Evolutionary conservation across 2,329 filamentous ascomycete species (phyloP), one percentile per base, ranked within the genome.

Genomic region (Bipolaris cookei): DNA sequence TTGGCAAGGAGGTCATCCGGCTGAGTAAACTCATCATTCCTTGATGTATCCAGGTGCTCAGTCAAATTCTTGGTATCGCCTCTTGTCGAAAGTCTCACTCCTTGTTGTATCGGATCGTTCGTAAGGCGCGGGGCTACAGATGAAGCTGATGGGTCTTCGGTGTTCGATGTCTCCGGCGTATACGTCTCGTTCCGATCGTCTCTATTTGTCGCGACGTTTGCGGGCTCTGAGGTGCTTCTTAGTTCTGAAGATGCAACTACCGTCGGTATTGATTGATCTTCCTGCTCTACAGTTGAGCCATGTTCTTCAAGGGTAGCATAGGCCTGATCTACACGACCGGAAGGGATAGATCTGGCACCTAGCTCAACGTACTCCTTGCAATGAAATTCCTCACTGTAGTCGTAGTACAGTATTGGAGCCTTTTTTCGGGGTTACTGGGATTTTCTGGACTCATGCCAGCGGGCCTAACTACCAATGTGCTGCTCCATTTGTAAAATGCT

Each of bases 281-380:
- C 39, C 20, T 52, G 25, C 32, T 35, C 25, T 42, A 42, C 41
- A 47, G 52, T 37, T 54, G 28, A 56, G 41, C 41, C 41, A 62
- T 25, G 6, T 48, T 59, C 44, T 56, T 63, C 23, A 52, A 34
- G 39, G 44, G 42, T 21, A 51, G 52, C 25, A 23, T 25, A 25
- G 5, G 79, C 76, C n/a, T 71, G 75, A 54, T 77, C 73, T 10
- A 79, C 75, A 42, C 79, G 77, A 3, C 78, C 77, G 28, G 73
- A 72, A 3, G 72, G 72, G 8, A 76, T 54, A 6, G 55, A 37
- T 4, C 61, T 58, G 25, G 57, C 38, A 21, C 69, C 60, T 6
- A 61, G 60, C 21, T 69, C 65, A 2, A 45, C 38, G 37, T 54
- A 51, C 11, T 61, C 45, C 7, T 67, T 54, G 11, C 25, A 44